Percentiles rank a stretch among this genome's conserved stretches.
These are phyloP conservation scores for Luvunga scandens DNA, from an alignment of 345 rosid genomes.

Conservation along the genomic window DNA sequence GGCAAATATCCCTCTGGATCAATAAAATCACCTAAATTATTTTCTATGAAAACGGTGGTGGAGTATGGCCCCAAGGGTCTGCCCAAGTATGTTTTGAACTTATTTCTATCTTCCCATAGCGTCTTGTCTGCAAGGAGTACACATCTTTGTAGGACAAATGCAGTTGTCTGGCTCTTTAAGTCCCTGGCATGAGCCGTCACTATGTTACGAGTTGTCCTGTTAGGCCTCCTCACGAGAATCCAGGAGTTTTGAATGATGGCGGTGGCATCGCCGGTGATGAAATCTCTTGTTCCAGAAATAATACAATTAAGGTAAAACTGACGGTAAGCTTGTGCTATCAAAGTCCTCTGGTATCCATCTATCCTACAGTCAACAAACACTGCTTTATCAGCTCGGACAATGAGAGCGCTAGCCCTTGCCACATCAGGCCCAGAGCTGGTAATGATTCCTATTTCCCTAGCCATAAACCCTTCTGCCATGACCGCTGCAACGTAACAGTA, in stretches of 20 bases:
- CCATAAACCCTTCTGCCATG: conserved; percentile 54
- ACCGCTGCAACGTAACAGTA: conserved; percentile 54
- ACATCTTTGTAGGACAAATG: conserved; percentile 74
- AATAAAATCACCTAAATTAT: conserved; percentile 54
- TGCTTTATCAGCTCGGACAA: conserved; percentile 48
- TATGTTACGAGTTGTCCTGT: conserved; percentile 41
- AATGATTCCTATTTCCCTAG: conserved; percentile 52
- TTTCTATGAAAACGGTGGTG: conserved; percentile 57
- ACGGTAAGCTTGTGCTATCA: conserved; percentile 49
- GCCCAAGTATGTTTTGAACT: conserved; percentile 54
- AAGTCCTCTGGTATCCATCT: conserved; percentile 74
- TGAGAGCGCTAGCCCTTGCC: conserved; percentile 67
- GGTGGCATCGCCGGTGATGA: conserved; percentile 69
- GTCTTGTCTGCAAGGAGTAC: conserved; percentile 59
- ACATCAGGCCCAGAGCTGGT: conserved; percentile 69
- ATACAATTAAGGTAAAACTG: conserved; percentile 70
- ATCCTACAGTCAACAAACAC: conserved; percentile 57
- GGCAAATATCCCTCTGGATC: conserved; percentile 58
- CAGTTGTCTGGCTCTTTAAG: conserved; percentile 31
- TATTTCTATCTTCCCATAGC: conserved; percentile 33
- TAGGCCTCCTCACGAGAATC: conserved; percentile 54
- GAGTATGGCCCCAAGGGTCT: conserved; percentile 74
- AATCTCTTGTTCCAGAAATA: conserved; percentile 74
- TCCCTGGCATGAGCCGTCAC: conserved; percentile 62
- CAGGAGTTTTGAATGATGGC: conserved; percentile 64